These are phyloP conservation scores for Saturnispora gosingensis DNA, from an alignment of 805 yeast species.

Conservation along the genomic window DNA sequence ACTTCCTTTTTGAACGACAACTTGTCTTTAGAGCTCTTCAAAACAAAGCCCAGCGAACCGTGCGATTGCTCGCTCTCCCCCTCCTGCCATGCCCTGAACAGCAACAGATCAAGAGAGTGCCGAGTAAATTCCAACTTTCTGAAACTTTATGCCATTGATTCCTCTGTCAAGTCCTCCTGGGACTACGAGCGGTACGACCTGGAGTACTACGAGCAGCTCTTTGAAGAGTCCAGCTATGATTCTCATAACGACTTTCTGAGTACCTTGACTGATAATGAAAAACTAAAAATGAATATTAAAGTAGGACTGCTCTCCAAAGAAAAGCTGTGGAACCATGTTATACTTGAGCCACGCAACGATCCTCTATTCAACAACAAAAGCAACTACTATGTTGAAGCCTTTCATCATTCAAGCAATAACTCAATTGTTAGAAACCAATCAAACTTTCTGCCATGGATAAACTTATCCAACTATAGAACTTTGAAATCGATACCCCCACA, in stretches of 20 bases:
- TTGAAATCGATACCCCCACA: constrained; percentile 20
- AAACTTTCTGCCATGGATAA: constrained; percentile 24
- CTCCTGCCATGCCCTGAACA: neutral
- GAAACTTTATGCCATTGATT: constrained; percentile 41
- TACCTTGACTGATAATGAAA: constrained; percentile 18
- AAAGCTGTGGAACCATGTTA: constrained; percentile 44
- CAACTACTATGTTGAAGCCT: constrained; percentile 8
- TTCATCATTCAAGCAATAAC: constrained; percentile 3
- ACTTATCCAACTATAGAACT: constrained; percentile 15
- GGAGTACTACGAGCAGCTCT: constrained; percentile 24
- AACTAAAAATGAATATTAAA: constrained; percentile 18
- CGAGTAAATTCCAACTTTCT: constrained; percentile 43
- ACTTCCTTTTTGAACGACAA: constrained; percentile 1
- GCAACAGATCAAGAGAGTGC: constrained; percentile 31
- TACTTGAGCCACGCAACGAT: constrained; percentile 44
- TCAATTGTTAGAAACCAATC: constrained; percentile 19
- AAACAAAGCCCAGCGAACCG: neutral
- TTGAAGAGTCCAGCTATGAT: constrained; percentile 19
- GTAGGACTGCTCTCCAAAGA: constrained; percentile 37
- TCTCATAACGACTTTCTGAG: constrained; percentile 13
- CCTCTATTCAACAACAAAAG: neutral
- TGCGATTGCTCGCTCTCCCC: neutral
- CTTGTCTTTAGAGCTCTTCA: neutral
- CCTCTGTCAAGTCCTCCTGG: constrained; percentile 27
- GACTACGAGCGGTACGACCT: constrained; percentile 27